Conservation (phyloP, 208 protist genomes). For the Strigomonas culicis region DNA sequence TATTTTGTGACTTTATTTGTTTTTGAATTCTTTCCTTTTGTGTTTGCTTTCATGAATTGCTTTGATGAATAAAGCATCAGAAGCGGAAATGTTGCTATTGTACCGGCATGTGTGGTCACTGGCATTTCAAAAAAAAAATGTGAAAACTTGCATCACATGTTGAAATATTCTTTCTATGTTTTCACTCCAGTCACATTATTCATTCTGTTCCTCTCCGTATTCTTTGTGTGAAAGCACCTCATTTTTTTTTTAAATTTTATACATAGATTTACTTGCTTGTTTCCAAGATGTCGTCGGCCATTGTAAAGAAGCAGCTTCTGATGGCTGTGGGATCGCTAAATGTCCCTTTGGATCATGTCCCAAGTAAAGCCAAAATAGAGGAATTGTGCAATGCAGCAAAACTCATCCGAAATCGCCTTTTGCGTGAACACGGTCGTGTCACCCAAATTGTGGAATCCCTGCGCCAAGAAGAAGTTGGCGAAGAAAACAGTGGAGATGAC, state of each 20-base stretch:
- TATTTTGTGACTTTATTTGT: slow-evolving; percentile 19
- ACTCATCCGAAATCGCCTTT: slow-evolving; percentile 64
- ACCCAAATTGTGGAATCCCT: slow-evolving; percentile 54
- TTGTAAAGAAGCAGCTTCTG: slow-evolving; percentile 72
- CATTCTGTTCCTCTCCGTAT: neutral
- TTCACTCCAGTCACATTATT: too few species aligned
- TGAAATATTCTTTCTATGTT: too few species aligned
- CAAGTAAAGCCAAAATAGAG: slow-evolving; percentile 27
- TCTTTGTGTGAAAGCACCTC: neutral
- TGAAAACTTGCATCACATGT: too few species aligned
- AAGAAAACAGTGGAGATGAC: slow-evolving; percentile 33
- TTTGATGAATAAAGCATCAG: too few species aligned
- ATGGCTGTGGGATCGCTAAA: slow-evolving; percentile 48
- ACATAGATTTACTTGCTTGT: too few species aligned
- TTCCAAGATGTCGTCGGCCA: slow-evolving; percentile 65
- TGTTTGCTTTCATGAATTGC: too few species aligned
- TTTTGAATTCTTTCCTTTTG: too few species aligned
- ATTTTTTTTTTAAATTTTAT: slow-evolving; percentile 18
- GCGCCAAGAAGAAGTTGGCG: slow-evolving; percentile 46
- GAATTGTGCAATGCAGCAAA: slow-evolving; percentile 69
- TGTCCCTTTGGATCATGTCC: slow-evolving; percentile 43
- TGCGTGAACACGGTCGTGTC: slow-evolving; percentile 71
- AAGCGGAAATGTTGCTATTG: too few species aligned
- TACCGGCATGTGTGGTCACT: too few species aligned
- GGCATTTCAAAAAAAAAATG: too few species aligned